Conservation (phyloP, 2,329 filamentous ascomycete species). For the Penicillium polonicum region DNA sequence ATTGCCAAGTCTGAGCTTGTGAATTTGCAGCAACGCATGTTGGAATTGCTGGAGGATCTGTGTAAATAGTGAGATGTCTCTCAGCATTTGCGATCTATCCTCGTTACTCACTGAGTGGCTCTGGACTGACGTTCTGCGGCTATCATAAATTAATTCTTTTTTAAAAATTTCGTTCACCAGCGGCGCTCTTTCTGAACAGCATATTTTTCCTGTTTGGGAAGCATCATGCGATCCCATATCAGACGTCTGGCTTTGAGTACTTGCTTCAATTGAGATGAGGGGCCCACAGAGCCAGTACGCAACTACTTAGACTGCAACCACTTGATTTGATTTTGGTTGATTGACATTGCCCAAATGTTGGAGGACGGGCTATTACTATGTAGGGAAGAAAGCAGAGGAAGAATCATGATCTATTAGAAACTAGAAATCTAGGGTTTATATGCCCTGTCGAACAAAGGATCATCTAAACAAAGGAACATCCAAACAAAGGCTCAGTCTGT, state of each 20-base stretch:
- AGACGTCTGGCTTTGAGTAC: not conserved
- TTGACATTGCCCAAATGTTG: not conserved
- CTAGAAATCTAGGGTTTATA: no score
- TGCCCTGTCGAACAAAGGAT: no score
- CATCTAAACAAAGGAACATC: no score
- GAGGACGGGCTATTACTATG: no score
- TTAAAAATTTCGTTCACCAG: not conserved
- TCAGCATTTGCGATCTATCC: not conserved
- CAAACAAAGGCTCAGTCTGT: no score
- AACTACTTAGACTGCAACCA: not conserved
- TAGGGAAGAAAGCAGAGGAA: no score
- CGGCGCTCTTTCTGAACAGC: not conserved
- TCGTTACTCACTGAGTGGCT: not conserved
- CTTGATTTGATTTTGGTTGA: not conserved
- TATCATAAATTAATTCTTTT: not conserved
- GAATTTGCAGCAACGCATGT: slow-evolving; percentile 49
- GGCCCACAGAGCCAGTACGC: not conserved
- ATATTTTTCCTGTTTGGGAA: not conserved
- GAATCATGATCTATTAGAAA: no score
- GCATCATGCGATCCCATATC: not conserved
- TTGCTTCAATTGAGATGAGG: not conserved
- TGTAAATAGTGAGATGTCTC: slow-evolving; percentile 37
- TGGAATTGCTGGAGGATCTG: slow-evolving; percentile 53
- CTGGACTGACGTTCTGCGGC: not conserved
- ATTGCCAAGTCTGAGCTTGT: slow-evolving; percentile 45